Conservation (phyloP, 768 basidiomycete genomes). For the Leccinellum albellum region DNA sequence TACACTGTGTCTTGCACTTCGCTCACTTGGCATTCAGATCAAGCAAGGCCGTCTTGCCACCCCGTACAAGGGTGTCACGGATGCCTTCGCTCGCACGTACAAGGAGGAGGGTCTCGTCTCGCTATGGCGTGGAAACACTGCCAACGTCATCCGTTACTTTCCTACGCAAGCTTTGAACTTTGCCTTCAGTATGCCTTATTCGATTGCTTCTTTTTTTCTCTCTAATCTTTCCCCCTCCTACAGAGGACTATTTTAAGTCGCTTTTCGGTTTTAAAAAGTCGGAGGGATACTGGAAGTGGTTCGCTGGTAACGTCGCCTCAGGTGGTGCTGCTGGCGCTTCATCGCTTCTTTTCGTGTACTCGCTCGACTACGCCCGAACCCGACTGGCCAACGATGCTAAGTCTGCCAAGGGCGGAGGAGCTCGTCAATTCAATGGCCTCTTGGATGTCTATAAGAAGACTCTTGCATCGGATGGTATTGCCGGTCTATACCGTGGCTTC, state of each 20-base stretch:
- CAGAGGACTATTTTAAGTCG: constrained; percentile 98
- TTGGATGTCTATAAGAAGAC: constrained; percentile 98
- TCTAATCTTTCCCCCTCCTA: constrained; percentile 3
- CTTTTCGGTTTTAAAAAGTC: constrained; percentile 97
- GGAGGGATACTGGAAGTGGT: constrained; percentile 98
- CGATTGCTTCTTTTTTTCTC: not conserved
- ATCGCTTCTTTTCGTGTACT: constrained; percentile 99
- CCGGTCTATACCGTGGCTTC: constrained; percentile 99
- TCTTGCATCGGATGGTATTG: constrained; percentile 94
- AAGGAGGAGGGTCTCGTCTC: constrained; percentile 92
- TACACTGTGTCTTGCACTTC: not conserved
- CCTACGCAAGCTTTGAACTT: constrained; percentile 99
- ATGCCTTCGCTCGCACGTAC: constrained; percentile 93
- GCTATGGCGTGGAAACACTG: constrained; percentile 99
- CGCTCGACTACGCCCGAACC: constrained; percentile 98
- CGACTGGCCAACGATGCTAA: constrained; percentile 98
- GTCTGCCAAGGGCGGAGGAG: constrained; percentile 86
- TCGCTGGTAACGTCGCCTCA: constrained; percentile 94
- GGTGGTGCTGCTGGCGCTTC: constrained; percentile 99
- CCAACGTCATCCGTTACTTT: constrained; percentile 99
- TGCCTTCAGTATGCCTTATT: constrained; percentile 85
- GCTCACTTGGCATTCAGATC: constrained; percentile 53
- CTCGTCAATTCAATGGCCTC: constrained; percentile 98
- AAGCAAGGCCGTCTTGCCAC: constrained; percentile 96
- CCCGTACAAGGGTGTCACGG: constrained; percentile 94